Conservation (phyloP, 805 yeast genomes). For the Ogataea haglerorum region DNA sequence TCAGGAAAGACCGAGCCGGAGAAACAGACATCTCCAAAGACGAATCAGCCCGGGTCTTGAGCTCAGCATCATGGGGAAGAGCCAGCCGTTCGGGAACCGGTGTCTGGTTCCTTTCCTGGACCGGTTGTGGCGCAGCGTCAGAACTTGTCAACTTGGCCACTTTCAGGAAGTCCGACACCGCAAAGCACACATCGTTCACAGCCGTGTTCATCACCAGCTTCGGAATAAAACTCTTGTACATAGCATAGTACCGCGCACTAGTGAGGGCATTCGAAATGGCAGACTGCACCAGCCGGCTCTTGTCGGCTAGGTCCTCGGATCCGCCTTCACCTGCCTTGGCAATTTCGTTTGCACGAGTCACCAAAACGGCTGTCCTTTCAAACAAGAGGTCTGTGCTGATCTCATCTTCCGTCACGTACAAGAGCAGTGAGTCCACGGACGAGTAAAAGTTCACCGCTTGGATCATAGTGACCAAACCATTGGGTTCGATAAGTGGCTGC, state of each 20-base stretch:
- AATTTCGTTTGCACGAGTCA: conserved; percentile 39
- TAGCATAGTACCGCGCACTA: conserved; percentile 67
- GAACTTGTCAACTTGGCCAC: conserved; percentile 42
- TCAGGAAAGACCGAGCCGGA: conserved; percentile 14
- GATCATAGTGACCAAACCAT: conserved; percentile 45
- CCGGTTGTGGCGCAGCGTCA: conserved; percentile 3
- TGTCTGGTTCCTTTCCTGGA: neutral
- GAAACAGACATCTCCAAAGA: conserved; percentile 2
- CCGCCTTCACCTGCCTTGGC: conserved; percentile 37
- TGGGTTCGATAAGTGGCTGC: conserved; percentile 12
- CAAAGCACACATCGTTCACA: conserved; percentile 65
- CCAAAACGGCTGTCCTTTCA: conserved; percentile 48
- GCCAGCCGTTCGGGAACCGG: neutral
- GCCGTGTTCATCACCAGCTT: conserved; percentile 70
- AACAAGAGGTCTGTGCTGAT: conserved; percentile 42
- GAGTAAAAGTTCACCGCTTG: conserved; percentile 38
- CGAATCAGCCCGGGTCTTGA: neutral
- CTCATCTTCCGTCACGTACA: conserved; percentile 22
- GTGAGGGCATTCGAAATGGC: conserved; percentile 74
- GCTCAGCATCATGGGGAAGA: neutral
- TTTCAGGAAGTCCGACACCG: conserved; percentile 59
- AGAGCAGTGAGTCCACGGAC: conserved; percentile 43
- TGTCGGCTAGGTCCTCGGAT: conserved; percentile 29
- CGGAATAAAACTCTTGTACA: conserved; percentile 65
- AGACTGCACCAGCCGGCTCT: conserved; percentile 51